A percentile compares a stretch with the other conserved stretches of the same genome.
phyloP scores from a whole-genome alignment of 2,329 filamentous ascomycete species.

The Xylariales sp. region DNA sequence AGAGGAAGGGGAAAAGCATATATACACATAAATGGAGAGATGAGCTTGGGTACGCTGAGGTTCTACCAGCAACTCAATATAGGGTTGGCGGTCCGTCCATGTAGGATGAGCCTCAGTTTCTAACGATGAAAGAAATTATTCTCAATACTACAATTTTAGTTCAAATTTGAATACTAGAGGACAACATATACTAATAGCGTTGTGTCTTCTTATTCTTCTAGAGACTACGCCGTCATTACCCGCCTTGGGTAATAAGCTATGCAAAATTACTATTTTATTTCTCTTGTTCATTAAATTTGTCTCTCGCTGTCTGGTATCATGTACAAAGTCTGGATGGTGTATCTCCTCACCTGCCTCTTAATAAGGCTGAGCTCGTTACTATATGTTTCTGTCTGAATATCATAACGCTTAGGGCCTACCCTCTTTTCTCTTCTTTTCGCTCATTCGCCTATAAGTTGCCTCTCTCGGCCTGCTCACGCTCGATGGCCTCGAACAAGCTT shows the following conservation, averaged over 20 bases:
- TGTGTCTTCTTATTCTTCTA: neutral
- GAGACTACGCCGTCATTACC: neutral
- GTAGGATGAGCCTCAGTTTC: neutral
- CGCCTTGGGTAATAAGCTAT: conserved; percentile 1
- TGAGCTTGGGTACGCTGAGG: neutral
- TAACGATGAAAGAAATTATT: neutral
- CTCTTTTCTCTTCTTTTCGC: neutral
- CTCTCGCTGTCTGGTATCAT: conserved; percentile 19
- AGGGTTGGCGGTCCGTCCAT: conserved; percentile 10
- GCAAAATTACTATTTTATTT: neutral
- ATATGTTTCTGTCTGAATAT: neutral
- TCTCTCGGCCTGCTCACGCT: conserved; percentile 87
- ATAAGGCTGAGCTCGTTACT: neutral
- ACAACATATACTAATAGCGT: neutral
- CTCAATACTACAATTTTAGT: neutral
- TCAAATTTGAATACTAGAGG: neutral
- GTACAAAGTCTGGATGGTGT: neutral
- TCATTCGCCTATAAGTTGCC: conserved; percentile 75
- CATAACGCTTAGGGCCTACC: neutral
- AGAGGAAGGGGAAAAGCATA: conserved; percentile 8
- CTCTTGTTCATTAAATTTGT: conserved; percentile 10
- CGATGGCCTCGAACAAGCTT: conserved; percentile 93
- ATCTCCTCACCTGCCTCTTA: neutral
- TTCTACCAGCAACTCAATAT: neutral
- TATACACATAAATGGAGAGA: neutral